Conservation (phyloP, 345 rosid species). For the Excoecaria cochinchinensis region DNA sequence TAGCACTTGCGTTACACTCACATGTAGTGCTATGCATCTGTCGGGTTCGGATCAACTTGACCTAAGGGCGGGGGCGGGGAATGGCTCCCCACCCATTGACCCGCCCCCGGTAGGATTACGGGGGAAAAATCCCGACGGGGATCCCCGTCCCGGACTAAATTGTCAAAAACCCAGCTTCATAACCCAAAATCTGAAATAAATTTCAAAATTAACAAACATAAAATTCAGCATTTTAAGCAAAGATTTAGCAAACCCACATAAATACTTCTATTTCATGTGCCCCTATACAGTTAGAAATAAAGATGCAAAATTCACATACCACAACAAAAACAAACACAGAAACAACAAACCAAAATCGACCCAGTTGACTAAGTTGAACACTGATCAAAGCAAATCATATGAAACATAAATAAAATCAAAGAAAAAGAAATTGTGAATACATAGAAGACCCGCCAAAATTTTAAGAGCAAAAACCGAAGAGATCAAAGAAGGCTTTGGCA, state of each 20-base stretch:
- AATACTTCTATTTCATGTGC: background rate
- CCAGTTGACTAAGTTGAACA: constrained; percentile 18
- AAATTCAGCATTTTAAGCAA: constrained; percentile 13
- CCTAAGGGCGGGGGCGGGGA: too few relatives aligned
- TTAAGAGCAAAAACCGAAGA: background rate
- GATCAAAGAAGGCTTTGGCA: constrained; percentile 17
- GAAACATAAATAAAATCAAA: background rate
- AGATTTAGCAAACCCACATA: background rate
- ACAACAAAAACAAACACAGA: background rate
- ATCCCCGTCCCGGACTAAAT: too few relatives aligned
- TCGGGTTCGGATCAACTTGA: too few relatives aligned
- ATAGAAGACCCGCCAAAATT: constrained; percentile 27
- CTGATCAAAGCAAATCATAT: background rate
- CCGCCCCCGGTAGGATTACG: too few relatives aligned
- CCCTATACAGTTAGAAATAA: background rate
- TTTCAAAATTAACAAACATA: background rate
- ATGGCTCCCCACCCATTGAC: too few relatives aligned
- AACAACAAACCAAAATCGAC: background rate
- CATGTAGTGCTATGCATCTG: too few relatives aligned
- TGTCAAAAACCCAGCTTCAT: constrained; percentile 13
- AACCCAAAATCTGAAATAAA: constrained; percentile 32
- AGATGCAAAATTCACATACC: constrained; percentile 6
- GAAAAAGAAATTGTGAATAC: background rate
- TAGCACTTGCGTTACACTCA: too few relatives aligned
- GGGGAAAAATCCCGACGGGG: too few relatives aligned